Evolutionary conservation across 208 protist genomes (phyloP).

Genomic region (Trypanosoma melophagium): DNA sequence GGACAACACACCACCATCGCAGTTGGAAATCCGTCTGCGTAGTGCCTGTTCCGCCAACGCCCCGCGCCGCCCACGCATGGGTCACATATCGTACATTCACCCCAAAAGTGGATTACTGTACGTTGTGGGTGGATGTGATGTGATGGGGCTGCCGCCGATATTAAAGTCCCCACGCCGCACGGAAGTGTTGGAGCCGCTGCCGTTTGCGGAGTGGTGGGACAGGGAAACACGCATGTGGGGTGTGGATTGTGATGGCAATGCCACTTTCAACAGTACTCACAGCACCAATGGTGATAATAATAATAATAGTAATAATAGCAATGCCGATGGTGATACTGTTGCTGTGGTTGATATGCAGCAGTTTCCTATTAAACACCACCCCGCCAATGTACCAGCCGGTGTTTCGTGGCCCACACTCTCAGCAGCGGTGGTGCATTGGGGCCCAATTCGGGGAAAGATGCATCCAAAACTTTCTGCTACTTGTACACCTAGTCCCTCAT

Average conservation of each 20-base stretch:
- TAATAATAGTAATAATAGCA: not conserved
- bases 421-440: constrained; percentile 18
- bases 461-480: not conserved
- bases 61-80: constrained; percentile 9
- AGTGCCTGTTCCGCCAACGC: not conserved
- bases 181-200: not conserved
- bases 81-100: constrained; percentile 28
- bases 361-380: not conserved
- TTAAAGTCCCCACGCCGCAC: not conserved
- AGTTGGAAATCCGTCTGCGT: not conserved
- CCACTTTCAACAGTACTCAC: not conserved
- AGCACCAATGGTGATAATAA: too few relatives aligned
- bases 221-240: constrained; percentile 1
- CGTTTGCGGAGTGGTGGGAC: constrained; percentile 25
- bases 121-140: constrained; percentile 27
- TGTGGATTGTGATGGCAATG: too few relatives aligned
- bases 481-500: not conserved
- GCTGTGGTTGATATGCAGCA: not conserved
- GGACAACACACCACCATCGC: not conserved
- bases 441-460: not conserved
- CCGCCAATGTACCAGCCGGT: constrained; percentile 1
- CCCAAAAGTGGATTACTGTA: constrained; percentile 20
- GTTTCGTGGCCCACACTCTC: constrained; percentile 27
- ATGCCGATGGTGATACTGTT: not conserved
- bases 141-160: constrained; percentile 2